phyloP scores from a whole-genome alignment of 352 stramenopile species.

The Saprolegnia diclina region DNA sequence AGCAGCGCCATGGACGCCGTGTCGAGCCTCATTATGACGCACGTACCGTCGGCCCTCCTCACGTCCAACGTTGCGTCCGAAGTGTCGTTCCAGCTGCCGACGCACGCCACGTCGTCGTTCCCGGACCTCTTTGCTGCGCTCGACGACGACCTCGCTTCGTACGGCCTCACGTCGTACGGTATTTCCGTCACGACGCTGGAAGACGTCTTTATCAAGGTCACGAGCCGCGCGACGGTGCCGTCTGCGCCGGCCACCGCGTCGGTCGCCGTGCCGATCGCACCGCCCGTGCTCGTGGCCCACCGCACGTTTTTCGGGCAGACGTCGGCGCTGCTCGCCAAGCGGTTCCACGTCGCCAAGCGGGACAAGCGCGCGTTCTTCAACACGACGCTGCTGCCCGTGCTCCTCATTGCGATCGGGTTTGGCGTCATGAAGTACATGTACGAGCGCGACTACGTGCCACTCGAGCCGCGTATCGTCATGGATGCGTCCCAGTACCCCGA shows the following conservation, averaged over 20 bases:
- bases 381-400: conserved; percentile 55
- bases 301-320: conserved; percentile 34
- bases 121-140: conserved; percentile 71
- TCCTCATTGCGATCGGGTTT: conserved; percentile 60
- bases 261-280: background rate
- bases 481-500: background rate
- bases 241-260: background rate
- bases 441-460: background rate
- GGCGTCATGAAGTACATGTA: conserved; percentile 33
- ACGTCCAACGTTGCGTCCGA: conserved; percentile 67
- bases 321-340: conserved; percentile 51
- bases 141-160: conserved; percentile 48
- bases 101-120: conserved; percentile 50
- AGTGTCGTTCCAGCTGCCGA: conserved; percentile 66
- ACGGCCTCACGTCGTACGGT: conserved; percentile 27
- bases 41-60: conserved; percentile 37
- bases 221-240: conserved; percentile 28
- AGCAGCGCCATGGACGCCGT: background rate
- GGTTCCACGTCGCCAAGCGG: conserved; percentile 43
- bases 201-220: conserved; percentile 89
- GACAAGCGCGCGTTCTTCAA: conserved; percentile 66
- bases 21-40: conserved; percentile 36
- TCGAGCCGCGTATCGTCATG: background rate
- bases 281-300: conserved; percentile 24
- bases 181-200: conserved; percentile 85